Conservation (phyloP, 495 filamentous ascomycete species). For the Neurospora sublineolata region DNA sequence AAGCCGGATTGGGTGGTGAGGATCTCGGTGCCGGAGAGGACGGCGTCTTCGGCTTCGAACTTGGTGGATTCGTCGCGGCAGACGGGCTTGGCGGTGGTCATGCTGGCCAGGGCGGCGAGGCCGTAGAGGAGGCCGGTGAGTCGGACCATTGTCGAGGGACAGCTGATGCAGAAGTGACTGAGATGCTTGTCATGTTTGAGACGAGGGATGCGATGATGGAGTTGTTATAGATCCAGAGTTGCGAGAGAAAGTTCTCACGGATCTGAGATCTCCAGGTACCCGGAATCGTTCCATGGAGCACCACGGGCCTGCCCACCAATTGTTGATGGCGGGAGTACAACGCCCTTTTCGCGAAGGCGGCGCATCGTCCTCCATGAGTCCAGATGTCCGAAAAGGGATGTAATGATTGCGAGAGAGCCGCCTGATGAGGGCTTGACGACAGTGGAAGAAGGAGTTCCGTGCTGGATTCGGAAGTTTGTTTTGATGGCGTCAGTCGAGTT, state of each 20-base stretch:
- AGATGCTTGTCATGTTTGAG: neutral
- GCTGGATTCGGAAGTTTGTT: neutral
- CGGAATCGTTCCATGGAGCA: neutral
- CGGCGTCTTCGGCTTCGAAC: constrained; percentile 31
- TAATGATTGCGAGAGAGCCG: neutral
- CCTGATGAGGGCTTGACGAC: neutral
- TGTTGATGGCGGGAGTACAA: neutral
- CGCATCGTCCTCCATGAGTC: neutral
- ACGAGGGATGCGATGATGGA: neutral
- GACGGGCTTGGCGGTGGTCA: neutral
- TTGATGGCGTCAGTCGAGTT: neutral
- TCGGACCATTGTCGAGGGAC: neutral
- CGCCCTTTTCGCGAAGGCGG: neutral
- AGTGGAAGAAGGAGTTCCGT: neutral
- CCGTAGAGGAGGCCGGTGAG: neutral
- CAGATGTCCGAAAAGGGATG: neutral
- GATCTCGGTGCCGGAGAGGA: constrained; percentile 24
- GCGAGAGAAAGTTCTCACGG: neutral
- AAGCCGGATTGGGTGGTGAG: constrained; percentile 24
- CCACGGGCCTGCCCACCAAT: neutral
- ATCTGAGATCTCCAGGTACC: neutral
- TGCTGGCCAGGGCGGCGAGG: neutral
- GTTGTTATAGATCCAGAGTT: neutral
- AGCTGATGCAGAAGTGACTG: neutral
- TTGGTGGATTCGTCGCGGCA: constrained; percentile 3